Evolutionary conservation across 257 asterid species (phyloP), one percentile per base, ranked within the genome.

Genomic region (Ophiorrhiza pumila): DNA sequence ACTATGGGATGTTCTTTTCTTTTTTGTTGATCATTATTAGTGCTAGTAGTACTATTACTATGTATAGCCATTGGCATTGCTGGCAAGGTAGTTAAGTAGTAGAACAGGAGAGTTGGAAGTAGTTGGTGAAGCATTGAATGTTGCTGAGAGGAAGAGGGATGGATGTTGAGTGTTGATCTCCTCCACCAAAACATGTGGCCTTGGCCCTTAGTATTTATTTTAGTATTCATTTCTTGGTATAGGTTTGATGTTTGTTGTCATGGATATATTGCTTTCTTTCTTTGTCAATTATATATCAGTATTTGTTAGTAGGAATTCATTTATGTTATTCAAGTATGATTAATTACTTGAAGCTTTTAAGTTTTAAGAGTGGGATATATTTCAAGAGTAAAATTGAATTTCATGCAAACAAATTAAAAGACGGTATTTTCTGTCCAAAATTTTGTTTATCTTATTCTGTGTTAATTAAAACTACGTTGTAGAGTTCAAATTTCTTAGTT

Each of bases 121-220:
- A 10, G 74, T 69, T 69, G 49, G 65, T 23, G 62, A 18, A 6
- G 42, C 74, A 69, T 55, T 69, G 73, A 69, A 69, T 69, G 73
- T 64, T n/a, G 73, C 73, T n/a, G 13, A 62, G 22, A 27, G 67
- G 11, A 2, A 20, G 62, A 11, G 63, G 11, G 37, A 56, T 25
- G 18, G 63, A 7, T 57, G 37, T 0, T 23, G 35, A 29, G 14
- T 50, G 41, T 22, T 4, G 34, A 50, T 52, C 64, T 52, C 63
- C 52, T 69, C 73, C 73, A 69, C 64, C 73, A 53, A 69, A 69
- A 34, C n/a, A 23, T 50, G 73, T 34, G 73, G 64, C 73, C 49
- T 35, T 52, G 29, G 47, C 22, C 55, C 55, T 13, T 13, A 5
- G n/a, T 13, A 49, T 14, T 49, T 49, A 49, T 61, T 61, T 15